phyloP scores from a whole-genome alignment of 768 basidiomycete genomes.

The Leccinum boreale region DNA sequence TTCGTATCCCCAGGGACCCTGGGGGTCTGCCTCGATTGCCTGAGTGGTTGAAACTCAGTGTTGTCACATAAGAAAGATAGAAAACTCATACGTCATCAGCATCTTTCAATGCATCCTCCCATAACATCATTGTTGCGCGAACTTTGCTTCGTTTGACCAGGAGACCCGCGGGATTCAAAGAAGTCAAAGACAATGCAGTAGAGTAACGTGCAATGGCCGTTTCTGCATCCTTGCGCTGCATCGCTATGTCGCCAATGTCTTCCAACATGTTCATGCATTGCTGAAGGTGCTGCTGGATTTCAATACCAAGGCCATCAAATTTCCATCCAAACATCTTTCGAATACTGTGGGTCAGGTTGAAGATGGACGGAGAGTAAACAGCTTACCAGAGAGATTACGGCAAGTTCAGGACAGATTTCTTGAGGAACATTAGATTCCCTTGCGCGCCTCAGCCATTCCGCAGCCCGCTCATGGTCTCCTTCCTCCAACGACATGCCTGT shows the following conservation, averaged over 20 bases:
- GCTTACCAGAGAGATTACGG: slow-evolving; percentile 9
- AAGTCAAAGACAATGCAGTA: neutral
- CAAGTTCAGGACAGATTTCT: neutral
- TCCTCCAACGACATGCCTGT: neutral
- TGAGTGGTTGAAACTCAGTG: neutral
- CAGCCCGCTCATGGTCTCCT: neutral
- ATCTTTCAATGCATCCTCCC: slow-evolving; percentile 11
- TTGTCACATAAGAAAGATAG: neutral
- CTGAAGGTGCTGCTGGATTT: neutral
- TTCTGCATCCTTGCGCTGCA: neutral
- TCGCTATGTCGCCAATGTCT: neutral
- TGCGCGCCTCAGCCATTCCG: neutral
- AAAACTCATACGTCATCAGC: neutral
- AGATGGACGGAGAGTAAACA: fast-evolving
- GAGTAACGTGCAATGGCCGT: neutral
- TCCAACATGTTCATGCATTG: neutral
- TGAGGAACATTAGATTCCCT: neutral
- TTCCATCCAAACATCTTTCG: slow-evolving; percentile 12
- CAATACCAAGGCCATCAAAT: slow-evolving; percentile 1
- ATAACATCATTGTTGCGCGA: neutral
- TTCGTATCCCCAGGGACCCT: neutral
- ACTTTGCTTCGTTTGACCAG: slow-evolving; percentile 11
- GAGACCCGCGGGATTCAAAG: neutral
- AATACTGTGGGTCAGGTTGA: neutral
- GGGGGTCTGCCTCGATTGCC: slow-evolving; percentile 1